phyloP scores from a whole-genome alignment of 805 yeast genomes.

The Candida tibetensis region DNA sequence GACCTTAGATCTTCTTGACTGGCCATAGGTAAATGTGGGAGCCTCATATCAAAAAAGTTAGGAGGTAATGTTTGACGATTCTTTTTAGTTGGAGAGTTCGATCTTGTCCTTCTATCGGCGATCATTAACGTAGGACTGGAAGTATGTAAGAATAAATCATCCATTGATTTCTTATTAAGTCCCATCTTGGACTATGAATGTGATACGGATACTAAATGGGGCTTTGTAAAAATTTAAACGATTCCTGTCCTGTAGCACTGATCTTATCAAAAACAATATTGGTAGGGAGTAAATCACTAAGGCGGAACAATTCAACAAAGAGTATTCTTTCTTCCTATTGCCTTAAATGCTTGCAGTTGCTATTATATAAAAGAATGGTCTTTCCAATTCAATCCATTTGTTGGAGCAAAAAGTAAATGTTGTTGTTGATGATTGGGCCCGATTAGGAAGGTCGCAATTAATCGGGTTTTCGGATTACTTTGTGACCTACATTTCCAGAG shows the following conservation, averaged over 20 bases:
- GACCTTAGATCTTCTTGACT: constrained; percentile 25
- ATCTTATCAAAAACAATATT: too few relatives aligned
- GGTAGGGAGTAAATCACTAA: neutral
- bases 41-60: constrained; percentile 18
- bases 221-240: too few relatives aligned
- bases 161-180: constrained; percentile 5
- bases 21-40: constrained; percentile 18
- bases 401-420: too few relatives aligned
- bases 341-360: neutral
- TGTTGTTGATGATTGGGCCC: constrained; percentile 13
- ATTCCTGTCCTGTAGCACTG: too few relatives aligned
- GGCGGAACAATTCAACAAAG: neutral
- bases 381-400: too few relatives aligned
- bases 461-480: too few relatives aligned
- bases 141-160: constrained; percentile 11
- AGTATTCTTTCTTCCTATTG: neutral
- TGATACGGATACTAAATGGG: too few relatives aligned
- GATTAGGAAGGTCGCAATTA: constrained; percentile 11
- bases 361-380: neutral
- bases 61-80: constrained; percentile 25
- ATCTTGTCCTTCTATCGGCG: constrained; percentile 28
- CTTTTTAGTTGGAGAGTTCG: constrained; percentile 33
- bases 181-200: neutral
- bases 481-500: too few relatives aligned
- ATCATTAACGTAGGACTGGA: constrained; percentile 1